phyloP scores from a whole-genome alignment of 805 yeast species.

The Naumovozyma dairenensis region DNA sequence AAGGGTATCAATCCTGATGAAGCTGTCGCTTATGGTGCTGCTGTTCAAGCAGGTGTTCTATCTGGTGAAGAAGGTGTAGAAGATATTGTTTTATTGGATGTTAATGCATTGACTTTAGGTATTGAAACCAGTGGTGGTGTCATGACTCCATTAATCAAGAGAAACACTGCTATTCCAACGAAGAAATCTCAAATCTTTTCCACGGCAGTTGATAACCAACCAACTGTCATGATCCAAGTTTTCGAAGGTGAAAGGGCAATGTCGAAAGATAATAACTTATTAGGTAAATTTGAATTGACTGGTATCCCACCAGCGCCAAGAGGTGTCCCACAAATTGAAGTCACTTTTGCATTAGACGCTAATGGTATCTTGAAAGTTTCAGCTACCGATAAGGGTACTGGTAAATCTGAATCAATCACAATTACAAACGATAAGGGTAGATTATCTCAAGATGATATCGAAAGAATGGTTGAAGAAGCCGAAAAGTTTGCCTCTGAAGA shows the following conservation, averaged over 20 bases:
- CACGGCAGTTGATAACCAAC: conserved; percentile 94
- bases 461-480: conserved; percentile 96
- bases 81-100: conserved; percentile 83
- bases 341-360: conserved; percentile 93
- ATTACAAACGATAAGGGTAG: conserved; percentile 93
- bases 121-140: conserved; percentile 97
- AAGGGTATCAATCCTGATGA: conserved; percentile 98
- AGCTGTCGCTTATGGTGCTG: conserved; percentile 99
- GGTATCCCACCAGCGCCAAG: conserved; percentile 99
- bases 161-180: conserved; percentile 94
- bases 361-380: conserved; percentile 95
- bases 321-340: conserved; percentile 98
- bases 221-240: conserved; percentile 87
- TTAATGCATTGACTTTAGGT: conserved; percentile 88
- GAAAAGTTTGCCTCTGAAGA: conserved; percentile 92
- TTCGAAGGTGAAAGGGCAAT: conserved; percentile 94
- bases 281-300: conserved; percentile 92
- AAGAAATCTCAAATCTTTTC: conserved; percentile 92
- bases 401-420: conserved; percentile 82
- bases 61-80: conserved; percentile 93
- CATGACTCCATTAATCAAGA: conserved; percentile 88
- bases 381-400: conserved; percentile 91
- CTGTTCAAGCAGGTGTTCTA: conserved; percentile 96
- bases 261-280: conserved; percentile 88
- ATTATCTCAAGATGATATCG: conserved; percentile 86